Evolutionary conservation across 306 rosid genomes (phyloP).

Genomic region (Prunus mongolica): DNA sequence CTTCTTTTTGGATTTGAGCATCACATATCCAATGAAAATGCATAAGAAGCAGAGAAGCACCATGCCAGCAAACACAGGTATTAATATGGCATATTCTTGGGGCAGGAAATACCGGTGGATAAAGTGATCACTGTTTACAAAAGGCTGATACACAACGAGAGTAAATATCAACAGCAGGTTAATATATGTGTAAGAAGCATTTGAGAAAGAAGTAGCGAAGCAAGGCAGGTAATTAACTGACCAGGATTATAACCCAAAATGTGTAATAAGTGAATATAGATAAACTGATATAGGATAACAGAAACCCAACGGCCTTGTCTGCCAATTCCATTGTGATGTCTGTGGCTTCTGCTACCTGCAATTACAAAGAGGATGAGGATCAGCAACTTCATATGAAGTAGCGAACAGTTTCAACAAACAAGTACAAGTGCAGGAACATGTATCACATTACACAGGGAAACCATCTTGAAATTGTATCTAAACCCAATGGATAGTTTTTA

Average conservation of each 20-base stretch:
- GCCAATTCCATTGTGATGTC: slow-evolving; percentile 66
- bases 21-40: slow-evolving; percentile 72
- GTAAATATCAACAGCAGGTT: slow-evolving; percentile 2
- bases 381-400: background rate
- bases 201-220: slow-evolving; percentile 3
- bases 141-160: slow-evolving; percentile 67
- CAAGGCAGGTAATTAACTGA: slow-evolving; percentile 27
- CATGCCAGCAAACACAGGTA: slow-evolving; percentile 75
- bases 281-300: slow-evolving; percentile 66
- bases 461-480: background rate
- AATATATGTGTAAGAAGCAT: background rate
- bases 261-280: slow-evolving; percentile 83
- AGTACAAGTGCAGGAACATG: too few species aligned
- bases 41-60: slow-evolving; percentile 71
- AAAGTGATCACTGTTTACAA: slow-evolving; percentile 85
- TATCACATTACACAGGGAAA: background rate
- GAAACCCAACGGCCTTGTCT: slow-evolving; percentile 80
- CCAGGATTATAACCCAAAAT: slow-evolving; percentile 94
- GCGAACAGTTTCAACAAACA: slow-evolving; percentile 5
- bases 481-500: background rate
- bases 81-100: slow-evolving; percentile 80
- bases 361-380: slow-evolving; percentile 16
- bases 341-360: slow-evolving; percentile 38
- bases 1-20: slow-evolving; percentile 96
- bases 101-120: slow-evolving; percentile 80